Conservation (phyloP, 2,329 filamentous ascomycete genomes). For the Fusarium pseudoanthophilum region DNA sequence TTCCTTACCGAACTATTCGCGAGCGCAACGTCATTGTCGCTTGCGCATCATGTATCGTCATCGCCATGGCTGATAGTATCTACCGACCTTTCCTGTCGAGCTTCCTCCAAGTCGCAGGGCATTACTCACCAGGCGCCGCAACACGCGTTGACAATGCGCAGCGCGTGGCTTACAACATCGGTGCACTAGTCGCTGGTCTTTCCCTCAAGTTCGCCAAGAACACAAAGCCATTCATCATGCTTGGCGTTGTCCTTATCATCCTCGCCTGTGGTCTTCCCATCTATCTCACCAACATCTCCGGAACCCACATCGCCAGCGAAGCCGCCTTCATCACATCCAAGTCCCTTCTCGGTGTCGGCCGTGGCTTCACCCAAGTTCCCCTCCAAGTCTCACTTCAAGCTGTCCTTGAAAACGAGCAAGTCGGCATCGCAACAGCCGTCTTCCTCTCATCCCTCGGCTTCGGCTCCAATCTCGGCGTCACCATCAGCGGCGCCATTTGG, state of each 20-base stretch:
- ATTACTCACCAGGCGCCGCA: conserved; percentile 30
- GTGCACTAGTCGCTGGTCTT: conserved; percentile 1
- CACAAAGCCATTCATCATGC: conserved; percentile 28
- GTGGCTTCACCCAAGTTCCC: conserved; percentile 21
- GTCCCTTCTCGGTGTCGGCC: conserved; percentile 27
- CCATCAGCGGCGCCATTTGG: conserved; percentile 33
- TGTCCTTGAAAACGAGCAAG: conserved; percentile 22
- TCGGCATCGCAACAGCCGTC: conserved; percentile 26
- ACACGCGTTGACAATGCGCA: conserved; percentile 29
- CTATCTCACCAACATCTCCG: conserved; percentile 32
- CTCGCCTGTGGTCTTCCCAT: conserved; percentile 27
- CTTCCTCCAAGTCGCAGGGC: conserved; percentile 22
- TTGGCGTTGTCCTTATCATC: conserved; percentile 24
- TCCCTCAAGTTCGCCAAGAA: conserved; percentile 30
- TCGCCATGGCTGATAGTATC: conserved; percentile 35
- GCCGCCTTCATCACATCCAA: conserved; percentile 28
- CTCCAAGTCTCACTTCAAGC: conserved; percentile 23
- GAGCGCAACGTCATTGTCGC: conserved; percentile 35
- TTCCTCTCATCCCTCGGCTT: conserved; percentile 28
- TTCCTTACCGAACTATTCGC: conserved; percentile 29
- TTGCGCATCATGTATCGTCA: conserved; percentile 21
- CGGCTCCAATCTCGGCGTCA: conserved; percentile 29
- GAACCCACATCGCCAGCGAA: conserved; percentile 27
- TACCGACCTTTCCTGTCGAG: conserved; percentile 29
- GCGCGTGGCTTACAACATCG: conserved; percentile 26